Evolutionary conservation across 805 yeast species (phyloP), one percentile per base, ranked within the genome.

Genomic region (Candida michaelii): DNA sequence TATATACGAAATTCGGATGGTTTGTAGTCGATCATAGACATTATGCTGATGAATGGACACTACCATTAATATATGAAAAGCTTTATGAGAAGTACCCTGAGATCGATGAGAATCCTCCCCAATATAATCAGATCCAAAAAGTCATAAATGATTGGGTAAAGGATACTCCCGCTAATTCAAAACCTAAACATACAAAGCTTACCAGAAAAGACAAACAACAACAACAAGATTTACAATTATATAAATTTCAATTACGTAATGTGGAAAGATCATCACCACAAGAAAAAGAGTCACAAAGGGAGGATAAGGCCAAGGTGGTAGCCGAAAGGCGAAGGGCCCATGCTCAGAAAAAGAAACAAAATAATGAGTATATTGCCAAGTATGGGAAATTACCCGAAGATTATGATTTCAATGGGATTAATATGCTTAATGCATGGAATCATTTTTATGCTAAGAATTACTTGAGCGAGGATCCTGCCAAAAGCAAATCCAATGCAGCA

Each of bases 371-470:
- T 40, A 38, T 45, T n/a, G 41, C 36, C 30, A 46, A 33, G 31
- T 51, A 31, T 36, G 47, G 33, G 24, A 30, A 9, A 50, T 45
- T 35, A 27, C 58, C 30, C 44, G 27, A 18, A 1, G 46, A 40
- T 21, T 49, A 32, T 38, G 46, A 49, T 27, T 45, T 23, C 21
- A 8, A 16, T 2, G 18, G 15, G 10, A 34, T 65, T 24, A 58
- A 59, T 11, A 50, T 55, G 44, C 58, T 58, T 17, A 60, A 66
- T 42, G 70, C 71, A 1, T 66, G 70, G 69, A 66, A 66, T 52
- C 66, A 63, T 43, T 66, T 27, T 23, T 21, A 38, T 11, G 39
- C 51, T 4, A 48, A 45, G 19, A 27, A 37, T 16, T 34, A 34
- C 15, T 13, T 25, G 13, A 21, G 37, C 25, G 40, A 27, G 11